Evolutionary conservation across 2,329 filamentous ascomycete species (phyloP).

Genomic region (Aspergillus phoenicis): DNA sequence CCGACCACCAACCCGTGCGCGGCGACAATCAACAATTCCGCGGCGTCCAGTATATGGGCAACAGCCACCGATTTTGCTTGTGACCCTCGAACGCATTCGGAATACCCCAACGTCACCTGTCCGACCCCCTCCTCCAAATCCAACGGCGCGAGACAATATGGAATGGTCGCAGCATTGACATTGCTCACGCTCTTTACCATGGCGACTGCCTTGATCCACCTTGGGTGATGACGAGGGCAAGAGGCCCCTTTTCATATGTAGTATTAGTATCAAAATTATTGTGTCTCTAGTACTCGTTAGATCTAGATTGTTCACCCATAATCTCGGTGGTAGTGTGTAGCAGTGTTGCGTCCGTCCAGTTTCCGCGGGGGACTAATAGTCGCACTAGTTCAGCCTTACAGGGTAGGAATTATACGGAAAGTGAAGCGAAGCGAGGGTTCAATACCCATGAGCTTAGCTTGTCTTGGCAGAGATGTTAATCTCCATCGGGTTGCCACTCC

Average conservation of each 20-base stretch:
- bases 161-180: neutral
- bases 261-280: neutral
- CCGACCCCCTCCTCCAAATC: neutral
- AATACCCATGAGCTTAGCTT: neutral
- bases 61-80: conserved; percentile 1
- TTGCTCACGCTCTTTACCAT: neutral
- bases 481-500: neutral
- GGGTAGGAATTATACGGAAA: neutral
- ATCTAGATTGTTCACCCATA: neutral
- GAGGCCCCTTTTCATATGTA: neutral
- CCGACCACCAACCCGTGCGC: conserved; percentile 15
- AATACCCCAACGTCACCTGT: neutral
- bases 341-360: neutral
- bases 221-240: neutral
- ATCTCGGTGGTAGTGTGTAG: no score
- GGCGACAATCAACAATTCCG: conserved; percentile 1
- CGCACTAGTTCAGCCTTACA: neutral
- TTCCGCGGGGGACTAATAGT: neutral
- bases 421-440: neutral
- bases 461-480: neutral
- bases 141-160: neutral
- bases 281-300: neutral
- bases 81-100: neutral
- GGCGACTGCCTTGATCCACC: neutral
- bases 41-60: conserved; percentile 8